Base-by-base conservation (phyloP, 2,329 filamentous ascomycete species). In the Neofusicoccum sp. region DNA sequence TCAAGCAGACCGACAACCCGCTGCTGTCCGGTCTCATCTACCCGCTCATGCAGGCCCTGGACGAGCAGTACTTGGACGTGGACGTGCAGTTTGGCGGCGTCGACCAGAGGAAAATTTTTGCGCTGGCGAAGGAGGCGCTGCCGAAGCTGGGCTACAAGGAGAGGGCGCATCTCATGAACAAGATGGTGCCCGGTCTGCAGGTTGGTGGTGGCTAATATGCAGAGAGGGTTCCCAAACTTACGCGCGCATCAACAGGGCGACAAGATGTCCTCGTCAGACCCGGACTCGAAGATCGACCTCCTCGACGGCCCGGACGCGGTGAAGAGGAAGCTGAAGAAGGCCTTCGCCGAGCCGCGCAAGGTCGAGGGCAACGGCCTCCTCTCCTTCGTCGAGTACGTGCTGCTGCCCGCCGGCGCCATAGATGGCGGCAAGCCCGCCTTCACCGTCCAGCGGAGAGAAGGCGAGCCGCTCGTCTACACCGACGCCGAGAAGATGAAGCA, bases 91-190 rank as follows among this genome's bases (percentile, higher is more conserved):
- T 97, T 64, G 93, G 93, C 60, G 73, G 69, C 36, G 73, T 83
- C 30, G 93, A 97, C 69, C 93, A 96, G 78, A 80, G 92, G 62
- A 97, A 96, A 78, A 87, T 96, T 64, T 96, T 96, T 73, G 88
- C 87, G 0, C 85, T 92, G 3, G 92, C 93, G 4, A 89, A 89
- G 65, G 93, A 97, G 66, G 89, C 88, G 77, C 78, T 97, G 31
- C 91, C 92, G 11, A 91, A 89, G 75, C 79, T 99, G 49, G 92
- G 91, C 54, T 97, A 96, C 82, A 86, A 85, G 67, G 86, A 76
- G 77, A 77, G 90, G 69, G 82, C 89, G 69, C 86, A 91, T 74
- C 69, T 92, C 60, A 88, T 92, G 82, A 92, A 92, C 75, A 86
- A 91, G 20, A 96, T 98, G 89, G 89, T 98, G 16, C 88, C 93